Conservation (phyloP, 163 green algal species). For the Volvox carteri region DNA sequence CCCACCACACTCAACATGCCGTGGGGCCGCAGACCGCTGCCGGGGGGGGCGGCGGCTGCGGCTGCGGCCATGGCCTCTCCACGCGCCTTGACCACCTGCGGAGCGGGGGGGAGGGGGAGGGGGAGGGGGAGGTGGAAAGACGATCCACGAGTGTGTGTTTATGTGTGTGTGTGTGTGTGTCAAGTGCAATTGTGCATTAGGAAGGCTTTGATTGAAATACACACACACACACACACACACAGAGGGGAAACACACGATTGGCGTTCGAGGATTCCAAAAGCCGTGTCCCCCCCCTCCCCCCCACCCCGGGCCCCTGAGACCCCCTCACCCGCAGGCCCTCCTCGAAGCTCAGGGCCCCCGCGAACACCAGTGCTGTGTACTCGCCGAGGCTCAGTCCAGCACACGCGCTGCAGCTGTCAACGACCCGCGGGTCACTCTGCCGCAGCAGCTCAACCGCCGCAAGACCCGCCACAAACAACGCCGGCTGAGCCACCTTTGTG, state of each 20-base stretch:
- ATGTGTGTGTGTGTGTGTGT: neutral
- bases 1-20: slow-evolving; percentile 95
- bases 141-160: neutral
- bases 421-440: slow-evolving; percentile 34
- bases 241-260: too few species aligned
- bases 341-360: slow-evolving; percentile 91
- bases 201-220: too few species aligned
- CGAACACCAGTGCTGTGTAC: slow-evolving; percentile 94
- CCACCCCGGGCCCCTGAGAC: neutral
- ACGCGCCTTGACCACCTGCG: slow-evolving; percentile 74
- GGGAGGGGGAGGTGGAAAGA: too few species aligned
- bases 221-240: too few species aligned
- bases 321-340: slow-evolving; percentile 85
- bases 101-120: too few species aligned
- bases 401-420: slow-evolving; percentile 61
- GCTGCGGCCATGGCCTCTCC: slow-evolving; percentile 82
- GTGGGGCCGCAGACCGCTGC: slow-evolving; percentile 72
- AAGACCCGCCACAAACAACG: slow-evolving; percentile 92
- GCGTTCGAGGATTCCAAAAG: too few species aligned
- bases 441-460: slow-evolving; percentile 89
- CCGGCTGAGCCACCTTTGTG: slow-evolving; percentile 90
- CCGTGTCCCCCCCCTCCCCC: too few species aligned
- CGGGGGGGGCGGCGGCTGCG: slow-evolving; percentile 43
- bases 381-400: slow-evolving; percentile 95
- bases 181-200: too few species aligned